Evolutionary conservation across 352 stramenopile genomes (phyloP).

Genomic region (Phytophthora chlamydospora): DNA sequence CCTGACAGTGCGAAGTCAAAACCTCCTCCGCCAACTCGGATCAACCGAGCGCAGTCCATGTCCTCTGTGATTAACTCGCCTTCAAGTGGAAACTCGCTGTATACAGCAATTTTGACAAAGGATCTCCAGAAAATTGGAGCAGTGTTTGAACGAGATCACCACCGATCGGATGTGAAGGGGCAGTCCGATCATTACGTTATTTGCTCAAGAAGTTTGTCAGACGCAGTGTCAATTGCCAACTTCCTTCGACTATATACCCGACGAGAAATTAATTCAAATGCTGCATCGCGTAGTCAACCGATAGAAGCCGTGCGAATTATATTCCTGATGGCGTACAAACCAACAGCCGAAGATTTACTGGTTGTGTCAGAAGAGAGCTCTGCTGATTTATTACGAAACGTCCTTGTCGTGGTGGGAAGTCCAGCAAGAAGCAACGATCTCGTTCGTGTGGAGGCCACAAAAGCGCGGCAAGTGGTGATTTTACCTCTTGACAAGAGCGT

Average conservation of each 20-base stretch:
- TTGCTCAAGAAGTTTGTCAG: constrained; percentile 33
- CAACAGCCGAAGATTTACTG: constrained; percentile 33
- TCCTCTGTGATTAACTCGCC: constrained; percentile 6
- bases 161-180: constrained; percentile 24
- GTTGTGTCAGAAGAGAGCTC: constrained; percentile 17
- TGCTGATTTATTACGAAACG: constrained; percentile 32
- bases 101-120: constrained; percentile 23
- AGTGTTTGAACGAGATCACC: constrained; percentile 41
- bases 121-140: constrained; percentile 27
- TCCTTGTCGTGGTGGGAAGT: constrained; percentile 43
- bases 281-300: neutral
- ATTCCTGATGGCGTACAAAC: constrained; percentile 31
- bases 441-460: constrained; percentile 27
- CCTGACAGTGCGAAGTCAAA: constrained; percentile 1
- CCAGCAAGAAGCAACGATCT: constrained; percentile 38
- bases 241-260: constrained; percentile 20
- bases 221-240: constrained; percentile 29
- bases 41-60: constrained; percentile 20
- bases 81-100: constrained; percentile 19
- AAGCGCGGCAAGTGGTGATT: constrained; percentile 39
- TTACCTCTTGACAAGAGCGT: constrained; percentile 34
- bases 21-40: constrained; percentile 1
- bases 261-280: constrained; percentile 14
- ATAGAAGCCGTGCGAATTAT: constrained; percentile 13
- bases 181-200: constrained; percentile 41